These are phyloP conservation scores for Cymbopogon flexuosus DNA, from an alignment of 202 grass and related monocot species.

Conservation along the genomic window DNA sequence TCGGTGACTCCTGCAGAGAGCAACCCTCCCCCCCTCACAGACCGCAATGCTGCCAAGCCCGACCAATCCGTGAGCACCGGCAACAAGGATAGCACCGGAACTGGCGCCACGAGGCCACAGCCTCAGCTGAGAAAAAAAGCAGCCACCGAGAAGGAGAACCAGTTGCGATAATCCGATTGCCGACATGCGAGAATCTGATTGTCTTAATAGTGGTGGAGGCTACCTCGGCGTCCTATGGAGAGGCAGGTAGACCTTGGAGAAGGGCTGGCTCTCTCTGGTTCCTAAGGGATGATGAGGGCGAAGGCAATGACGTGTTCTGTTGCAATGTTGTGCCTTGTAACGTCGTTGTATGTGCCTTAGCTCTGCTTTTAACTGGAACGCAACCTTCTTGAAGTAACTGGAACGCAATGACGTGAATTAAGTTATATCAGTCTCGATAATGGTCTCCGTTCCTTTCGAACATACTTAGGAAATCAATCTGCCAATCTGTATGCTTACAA, in stretches of 20 bases:
- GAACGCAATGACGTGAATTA: no score
- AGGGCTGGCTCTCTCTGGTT: not conserved
- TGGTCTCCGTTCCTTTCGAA: not conserved
- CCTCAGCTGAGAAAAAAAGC: constrained; percentile 41
- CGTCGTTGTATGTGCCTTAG: not conserved
- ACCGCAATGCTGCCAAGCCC: constrained; percentile 54
- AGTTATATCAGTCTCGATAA: not conserved
- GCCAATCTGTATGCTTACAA: not conserved
- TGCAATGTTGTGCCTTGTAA: not conserved
- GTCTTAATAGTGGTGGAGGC: not conserved
- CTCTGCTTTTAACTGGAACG: not conserved
- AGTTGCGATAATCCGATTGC: constrained; percentile 34
- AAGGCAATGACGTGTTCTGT: not conserved
- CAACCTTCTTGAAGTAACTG: not conserved
- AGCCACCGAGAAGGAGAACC: constrained; percentile 80
- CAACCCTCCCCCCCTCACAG: constrained; percentile 60
- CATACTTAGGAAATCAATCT: not conserved
- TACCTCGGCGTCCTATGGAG: constrained; percentile 14
- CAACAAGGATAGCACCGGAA: constrained; percentile 49
- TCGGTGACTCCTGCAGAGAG: constrained; percentile 14
- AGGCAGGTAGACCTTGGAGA: not conserved
- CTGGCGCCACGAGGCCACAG: constrained; percentile 39
- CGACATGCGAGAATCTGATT: constrained; percentile 26
- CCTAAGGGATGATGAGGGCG: not conserved
- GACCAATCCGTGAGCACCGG: constrained; percentile 29